Base-by-base conservation (phyloP, 495 filamentous ascomycete genomes). In the Copromyces sp. region DNA sequence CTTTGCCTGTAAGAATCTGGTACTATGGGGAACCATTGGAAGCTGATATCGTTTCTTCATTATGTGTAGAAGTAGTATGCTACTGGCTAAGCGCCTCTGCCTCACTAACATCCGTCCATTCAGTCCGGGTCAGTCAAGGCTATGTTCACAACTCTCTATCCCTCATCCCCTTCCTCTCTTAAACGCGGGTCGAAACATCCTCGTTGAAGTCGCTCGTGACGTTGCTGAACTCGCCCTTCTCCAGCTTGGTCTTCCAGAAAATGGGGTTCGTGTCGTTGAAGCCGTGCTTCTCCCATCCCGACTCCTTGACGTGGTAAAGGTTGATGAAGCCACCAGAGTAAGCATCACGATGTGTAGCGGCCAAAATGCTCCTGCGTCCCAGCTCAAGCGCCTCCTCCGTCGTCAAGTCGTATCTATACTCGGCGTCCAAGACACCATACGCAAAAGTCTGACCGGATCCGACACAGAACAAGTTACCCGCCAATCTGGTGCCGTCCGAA, bases 251-350 rank as follows among this genome's bases (percentile, higher is more conserved):
- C 88, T 96, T 92, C 95, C 96, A 98, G 90, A 98, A 98, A 77
- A 98, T 94, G 35, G 93, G 93, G 85, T 95, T 94, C 75, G 94
- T 97, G 80, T 97, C 93, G 80, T 85, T 92, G 86, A 99, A 99
- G 68, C 95, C 95, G 79, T 98, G 95, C 87, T 97, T 97, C 74
- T 95, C 94, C 95, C 95, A 99, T 73, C 95, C 95, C 73, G 92
- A 90, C 84, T 98, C 94, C 90, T 97, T 98, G 78, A 99, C 93
- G 79, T 98, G 96, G 81, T 99, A 99, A 78, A 97, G 77, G 84
- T 99, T 99, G 87, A 99, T 98, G 86, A 90, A 98, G 72, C 95
- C 96, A 86, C 95, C 95, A 24, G 95, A 98, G 88, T 91, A 99
- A 20, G 95, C 95, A 82, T 99, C 95, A 77, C 95, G 87, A 85